Percentiles rank a stretch among this genome's conserved stretches.
Conservation (phyloP, 73 alveolate species). For the Blepharisma stoltei region DNA sequence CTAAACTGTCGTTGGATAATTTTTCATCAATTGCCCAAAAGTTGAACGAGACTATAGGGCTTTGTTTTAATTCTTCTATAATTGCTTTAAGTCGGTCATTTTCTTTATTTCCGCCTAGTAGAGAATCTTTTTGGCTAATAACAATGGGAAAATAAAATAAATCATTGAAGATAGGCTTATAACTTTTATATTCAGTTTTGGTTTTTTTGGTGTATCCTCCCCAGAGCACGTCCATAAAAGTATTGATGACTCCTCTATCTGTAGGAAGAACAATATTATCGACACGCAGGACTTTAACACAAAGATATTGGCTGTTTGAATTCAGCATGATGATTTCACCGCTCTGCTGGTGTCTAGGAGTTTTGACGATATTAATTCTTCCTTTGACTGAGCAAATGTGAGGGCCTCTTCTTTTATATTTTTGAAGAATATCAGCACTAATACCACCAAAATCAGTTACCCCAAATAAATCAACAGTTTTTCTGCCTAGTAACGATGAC, state of each 20-base stretch:
- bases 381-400: conserved; percentile 22
- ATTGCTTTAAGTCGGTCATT: conserved; percentile 11
- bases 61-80: not conserved
- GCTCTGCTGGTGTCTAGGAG: conserved; percentile 5
- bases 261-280: conserved; percentile 21
- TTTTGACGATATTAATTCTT: conserved; percentile 1
- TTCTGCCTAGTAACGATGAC: conserved; percentile 9
- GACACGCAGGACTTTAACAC: conserved; percentile 22
- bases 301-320: conserved; percentile 5
- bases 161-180: conserved; percentile 30
- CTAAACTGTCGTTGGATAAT: conserved; percentile 18
- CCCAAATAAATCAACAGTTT: not conserved
- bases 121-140: not conserved
- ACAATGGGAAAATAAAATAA: conserved; percentile 3
- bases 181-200: not conserved
- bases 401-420: not conserved
- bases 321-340: conserved; percentile 26
- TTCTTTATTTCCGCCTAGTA: not conserved
- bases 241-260: conserved; percentile 30
- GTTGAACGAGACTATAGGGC: not conserved
- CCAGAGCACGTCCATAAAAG: conserved; percentile 22
- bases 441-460: not conserved
- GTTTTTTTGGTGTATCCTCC: conserved; percentile 29
- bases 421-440: not conserved
- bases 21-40: conserved; percentile 33